Evolutionary conservation across 768 basidiomycete genomes (phyloP), one percentile per base, ranked within the genome.

Genomic region (Leccinum disarticulatum): DNA sequence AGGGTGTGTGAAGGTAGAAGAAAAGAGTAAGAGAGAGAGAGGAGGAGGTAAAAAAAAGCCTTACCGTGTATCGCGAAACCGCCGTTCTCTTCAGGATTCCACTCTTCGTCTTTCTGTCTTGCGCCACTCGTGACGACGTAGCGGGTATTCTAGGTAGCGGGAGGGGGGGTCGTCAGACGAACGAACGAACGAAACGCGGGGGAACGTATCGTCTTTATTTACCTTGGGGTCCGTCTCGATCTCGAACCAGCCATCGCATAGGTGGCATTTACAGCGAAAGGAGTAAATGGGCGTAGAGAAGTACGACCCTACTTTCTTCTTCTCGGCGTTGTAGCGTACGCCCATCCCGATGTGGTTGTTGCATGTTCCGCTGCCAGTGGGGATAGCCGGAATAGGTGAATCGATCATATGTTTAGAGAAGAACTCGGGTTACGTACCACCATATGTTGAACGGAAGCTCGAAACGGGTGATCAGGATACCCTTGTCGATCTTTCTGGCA

Each of bases 291-390:
- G 91, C 0, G 95, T 98, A 6, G 93, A 92, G 70, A 90, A 94
- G 75, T 99, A 99, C 59, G 84, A 86, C 14, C 97, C 97, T 35
- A 98, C 84, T 74, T 96, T 98, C 79, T 90, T 90, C 84, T 99
- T 99, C 75, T 98, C 95, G 0, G 97, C 97, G 65, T 99, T 99
- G 80, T 98, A 99, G n/a, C 97, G 91, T 2, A 99, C 97, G 25
- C 97, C 97, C 85, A 97, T 97, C 11, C 97, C 97, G 54, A 99
- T 93, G 77, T 98, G 97, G 66, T 90, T 90, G 73, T 95, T 88
- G 77, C 96, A 99, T 76, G 89, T 89, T 35, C 87, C 93, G 68
- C 96, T 98, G 22, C 22, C 22, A 22, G 22, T 22, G 74, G 38
- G 38, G 58, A 5, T 5, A 14, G 36, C 27, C 27, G 6, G 15